A percentile compares a stretch with the other conserved stretches of the same genome.
Conservation (phyloP, 257 asterid genomes). For the Thymus mandschuricus region DNA sequence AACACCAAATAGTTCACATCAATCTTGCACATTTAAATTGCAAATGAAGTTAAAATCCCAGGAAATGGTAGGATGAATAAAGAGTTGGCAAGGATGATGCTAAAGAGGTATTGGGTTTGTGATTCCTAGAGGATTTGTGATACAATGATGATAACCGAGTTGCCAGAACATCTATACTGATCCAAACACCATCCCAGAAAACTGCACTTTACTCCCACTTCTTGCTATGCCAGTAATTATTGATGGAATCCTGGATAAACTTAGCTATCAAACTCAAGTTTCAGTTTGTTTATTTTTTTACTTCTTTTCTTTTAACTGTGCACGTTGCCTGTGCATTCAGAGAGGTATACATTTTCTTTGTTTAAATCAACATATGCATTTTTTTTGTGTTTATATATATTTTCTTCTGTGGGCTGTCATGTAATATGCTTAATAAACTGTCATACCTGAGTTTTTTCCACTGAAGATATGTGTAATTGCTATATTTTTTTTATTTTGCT, state of each 20-base stretch:
- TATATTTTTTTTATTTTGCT: constrained; percentile 18
- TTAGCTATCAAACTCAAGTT: neutral
- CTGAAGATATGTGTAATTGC: constrained; percentile 20
- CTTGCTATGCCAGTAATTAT: neutral
- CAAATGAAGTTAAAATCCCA: neutral
- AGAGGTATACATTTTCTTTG: constrained; percentile 12
- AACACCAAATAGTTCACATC: neutral
- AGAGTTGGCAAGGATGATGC: neutral
- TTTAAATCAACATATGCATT: constrained; percentile 24
- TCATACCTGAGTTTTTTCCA: constrained; percentile 13
- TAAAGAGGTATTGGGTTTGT: neutral
- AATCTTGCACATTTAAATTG: neutral
- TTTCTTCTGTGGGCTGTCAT: constrained; percentile 11
- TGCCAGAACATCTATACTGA: neutral
- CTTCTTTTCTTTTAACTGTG: neutral
- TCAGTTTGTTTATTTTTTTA: neutral
- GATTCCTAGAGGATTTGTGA: neutral
- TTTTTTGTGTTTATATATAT: constrained; percentile 8
- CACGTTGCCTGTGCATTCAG: neutral
- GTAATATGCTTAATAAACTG: constrained; percentile 20
- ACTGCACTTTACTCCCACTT: neutral
- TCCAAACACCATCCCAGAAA: neutral
- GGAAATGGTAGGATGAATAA: neutral
- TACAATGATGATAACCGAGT: neutral
- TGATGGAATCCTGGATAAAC: neutral